Percentiles rank a stretch among this genome's conserved stretches.
These are phyloP conservation scores for Aaosphaeria pasadenensis DNA, from an alignment of 2,329 filamentous ascomycete genomes.

Conservation along the genomic window DNA sequence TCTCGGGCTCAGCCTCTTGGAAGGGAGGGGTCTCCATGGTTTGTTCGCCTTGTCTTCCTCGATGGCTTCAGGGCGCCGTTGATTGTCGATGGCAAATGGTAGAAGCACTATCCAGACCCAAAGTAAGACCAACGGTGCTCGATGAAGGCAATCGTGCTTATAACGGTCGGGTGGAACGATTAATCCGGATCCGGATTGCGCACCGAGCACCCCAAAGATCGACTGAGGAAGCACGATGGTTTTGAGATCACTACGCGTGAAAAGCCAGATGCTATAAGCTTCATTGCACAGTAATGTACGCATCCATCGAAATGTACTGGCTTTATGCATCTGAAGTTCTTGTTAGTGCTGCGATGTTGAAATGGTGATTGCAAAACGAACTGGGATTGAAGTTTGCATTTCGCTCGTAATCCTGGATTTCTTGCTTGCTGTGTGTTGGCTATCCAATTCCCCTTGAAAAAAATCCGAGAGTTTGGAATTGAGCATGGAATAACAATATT, in stretches of 20 bases:
- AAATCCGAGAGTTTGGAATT: too few relatives aligned
- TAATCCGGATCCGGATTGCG: conserved; percentile 4
- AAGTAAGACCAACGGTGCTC: conserved; percentile 4
- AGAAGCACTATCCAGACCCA: conserved; percentile 29
- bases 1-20: conserved; percentile 8
- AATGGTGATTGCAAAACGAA: too few relatives aligned
- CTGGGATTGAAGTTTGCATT: too few relatives aligned
- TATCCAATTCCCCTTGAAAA: too few relatives aligned
- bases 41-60: conserved; percentile 28
- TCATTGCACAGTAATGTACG: conserved; percentile 8
- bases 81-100: conserved; percentile 29
- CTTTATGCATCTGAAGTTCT: too few relatives aligned
- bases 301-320: conserved; percentile 1
- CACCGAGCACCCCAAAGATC: conserved; percentile 5
- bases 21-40: conserved; percentile 29
- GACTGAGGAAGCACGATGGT: conserved; percentile 15
- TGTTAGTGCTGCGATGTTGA: too few relatives aligned
- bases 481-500: too few relatives aligned
- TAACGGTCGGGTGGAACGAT: not conserved
- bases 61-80: conserved; percentile 16
- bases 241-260: conserved; percentile 17
- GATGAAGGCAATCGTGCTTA: not conserved
- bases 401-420: too few relatives aligned
- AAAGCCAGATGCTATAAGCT: conserved; percentile 16
- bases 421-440: too few relatives aligned